These are phyloP conservation scores for Daucus carota DNA, from an alignment of 129 eudicot species.

Conservation along the genomic window DNA sequence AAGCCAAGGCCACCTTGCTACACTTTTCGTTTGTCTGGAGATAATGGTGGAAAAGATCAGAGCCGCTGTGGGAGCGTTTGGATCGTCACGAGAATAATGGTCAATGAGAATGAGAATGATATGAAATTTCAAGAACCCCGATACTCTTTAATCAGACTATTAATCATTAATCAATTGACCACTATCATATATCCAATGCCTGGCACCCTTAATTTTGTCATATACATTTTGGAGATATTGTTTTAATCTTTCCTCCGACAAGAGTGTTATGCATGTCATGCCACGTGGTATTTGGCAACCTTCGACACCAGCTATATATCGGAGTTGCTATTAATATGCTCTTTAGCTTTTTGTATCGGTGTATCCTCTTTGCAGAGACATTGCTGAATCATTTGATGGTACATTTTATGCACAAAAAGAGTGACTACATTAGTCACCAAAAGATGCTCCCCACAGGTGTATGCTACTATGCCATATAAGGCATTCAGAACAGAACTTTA, in stretches of 20 bases:
- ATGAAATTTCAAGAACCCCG: no score
- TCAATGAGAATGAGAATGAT: no score
- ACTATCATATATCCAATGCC: no score
- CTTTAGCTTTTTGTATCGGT: neutral
- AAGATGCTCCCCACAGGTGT: neutral
- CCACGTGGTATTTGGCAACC: neutral
- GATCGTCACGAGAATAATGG: no score
- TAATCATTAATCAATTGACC: no score
- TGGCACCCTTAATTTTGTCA: no score
- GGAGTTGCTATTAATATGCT: neutral
- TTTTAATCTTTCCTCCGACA: no score
- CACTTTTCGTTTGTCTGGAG: neutral
- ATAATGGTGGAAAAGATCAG: neutral
- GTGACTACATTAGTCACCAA: neutral
- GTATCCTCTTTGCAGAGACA: neutral
- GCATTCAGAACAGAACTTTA: neutral
- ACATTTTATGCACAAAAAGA: neutral
- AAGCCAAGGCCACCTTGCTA: neutral
- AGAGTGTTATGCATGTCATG: no score
- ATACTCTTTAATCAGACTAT: no score
- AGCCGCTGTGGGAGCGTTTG: no score
- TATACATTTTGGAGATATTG: no score
- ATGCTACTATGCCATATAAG: neutral
- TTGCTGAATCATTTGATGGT: neutral
- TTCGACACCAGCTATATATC: neutral